A percentile compares a stretch with the other conserved stretches of the same genome.
These are phyloP conservation scores for Lepidium sativum DNA, from an alignment of 345 rosid species.

Conservation along the genomic window DNA sequence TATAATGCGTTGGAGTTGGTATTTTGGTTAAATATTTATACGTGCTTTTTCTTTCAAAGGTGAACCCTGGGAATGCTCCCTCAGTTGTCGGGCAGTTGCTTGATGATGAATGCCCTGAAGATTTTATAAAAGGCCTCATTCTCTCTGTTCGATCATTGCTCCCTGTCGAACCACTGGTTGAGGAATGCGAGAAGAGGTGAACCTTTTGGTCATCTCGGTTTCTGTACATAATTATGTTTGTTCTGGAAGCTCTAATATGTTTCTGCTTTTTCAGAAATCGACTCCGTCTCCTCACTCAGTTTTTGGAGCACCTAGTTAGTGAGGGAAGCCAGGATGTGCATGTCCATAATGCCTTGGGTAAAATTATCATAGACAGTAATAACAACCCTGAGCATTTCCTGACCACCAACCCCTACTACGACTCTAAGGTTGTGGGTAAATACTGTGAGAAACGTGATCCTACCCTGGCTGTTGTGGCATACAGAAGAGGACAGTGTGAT, in stretches of 20 bases:
- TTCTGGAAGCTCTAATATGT: slow-evolving; percentile 16
- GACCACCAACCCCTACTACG: slow-evolving; percentile 97
- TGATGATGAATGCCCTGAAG: slow-evolving; percentile 99
- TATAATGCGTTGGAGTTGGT: neutral
- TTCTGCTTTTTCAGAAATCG: slow-evolving; percentile 65
- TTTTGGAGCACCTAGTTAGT: slow-evolving; percentile 98
- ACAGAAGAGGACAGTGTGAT: slow-evolving; percentile 96
- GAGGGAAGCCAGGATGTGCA: slow-evolving; percentile 99
- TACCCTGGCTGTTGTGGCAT: slow-evolving; percentile 94
- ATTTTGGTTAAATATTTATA: neutral
- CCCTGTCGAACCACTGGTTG: slow-evolving; percentile 84
- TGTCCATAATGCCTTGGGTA: slow-evolving; percentile 98
- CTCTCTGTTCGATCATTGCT: slow-evolving; percentile 79
- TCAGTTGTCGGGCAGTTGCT: slow-evolving; percentile 84
- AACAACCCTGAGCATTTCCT: slow-evolving; percentile 99
- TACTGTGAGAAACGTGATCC: slow-evolving; percentile 99
- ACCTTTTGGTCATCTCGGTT: slow-evolving; percentile 1
- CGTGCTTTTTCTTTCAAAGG: slow-evolving; percentile 37
- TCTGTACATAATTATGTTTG: neutral
- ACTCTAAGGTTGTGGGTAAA: slow-evolving; percentile 94
- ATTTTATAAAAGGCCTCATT: slow-evolving; percentile 95
- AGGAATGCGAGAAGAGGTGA: slow-evolving; percentile 86
- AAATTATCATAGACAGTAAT: slow-evolving; percentile 96
- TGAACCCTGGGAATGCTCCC: slow-evolving; percentile 98
- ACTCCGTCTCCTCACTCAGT: slow-evolving; percentile 97